Evolutionary conservation across 495 filamentous ascomycete species (phyloP), one percentile per base, ranked within the genome.

Genomic region (Hyaloscypha bicolor): DNA sequence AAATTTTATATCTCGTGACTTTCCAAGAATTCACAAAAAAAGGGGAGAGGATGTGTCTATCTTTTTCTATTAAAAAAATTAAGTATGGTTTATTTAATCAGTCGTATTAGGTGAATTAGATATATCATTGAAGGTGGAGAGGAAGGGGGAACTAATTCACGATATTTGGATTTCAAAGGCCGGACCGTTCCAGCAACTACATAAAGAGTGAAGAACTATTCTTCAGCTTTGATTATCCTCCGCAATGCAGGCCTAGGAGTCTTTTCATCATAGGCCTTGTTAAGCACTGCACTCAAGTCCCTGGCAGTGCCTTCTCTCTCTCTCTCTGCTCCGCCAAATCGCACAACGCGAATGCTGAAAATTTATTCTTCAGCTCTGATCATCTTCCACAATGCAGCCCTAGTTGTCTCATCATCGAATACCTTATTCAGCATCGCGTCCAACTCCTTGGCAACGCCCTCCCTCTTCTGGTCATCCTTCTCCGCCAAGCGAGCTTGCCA

Each of bases 371-470:
- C 61, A 22, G 63, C 45, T 35, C 39, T 62, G 37, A 73, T 73
- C 71, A 73, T 73, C 35, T 65, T 70, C 71, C 71, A 73, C n/a
- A 73, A 55, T 3, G 68, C 71, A 53, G 65, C 68, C 63, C 67
- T 65, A 8, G 71, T 73, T 16, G 66, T 71, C 33, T 71, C 71
- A 42, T 71, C 68, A n/a, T 73, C 71, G 48, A 71, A 69, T 4
- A 71, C 71, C 14, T 61, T 69, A 14, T 68, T 53, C 22, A 74
- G 53, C 42, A 74, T 33, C 3, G 19, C 52, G 29, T 72, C 73
- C n/a, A 72, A 51, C 37, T 90, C 87, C 68, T 87, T 90, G 9
- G 85, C 84, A 67, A 88, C 88, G 72, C 76, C 83, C 70, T 81
- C 86, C 35, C 82, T 70, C 16, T 74, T 69, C 63, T 76, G 73